Percentiles rank a stretch among this genome's conserved stretches.
Conservation (phyloP, 495 filamentous ascomycete genomes). For the Saxophila tyrrhenica region DNA sequence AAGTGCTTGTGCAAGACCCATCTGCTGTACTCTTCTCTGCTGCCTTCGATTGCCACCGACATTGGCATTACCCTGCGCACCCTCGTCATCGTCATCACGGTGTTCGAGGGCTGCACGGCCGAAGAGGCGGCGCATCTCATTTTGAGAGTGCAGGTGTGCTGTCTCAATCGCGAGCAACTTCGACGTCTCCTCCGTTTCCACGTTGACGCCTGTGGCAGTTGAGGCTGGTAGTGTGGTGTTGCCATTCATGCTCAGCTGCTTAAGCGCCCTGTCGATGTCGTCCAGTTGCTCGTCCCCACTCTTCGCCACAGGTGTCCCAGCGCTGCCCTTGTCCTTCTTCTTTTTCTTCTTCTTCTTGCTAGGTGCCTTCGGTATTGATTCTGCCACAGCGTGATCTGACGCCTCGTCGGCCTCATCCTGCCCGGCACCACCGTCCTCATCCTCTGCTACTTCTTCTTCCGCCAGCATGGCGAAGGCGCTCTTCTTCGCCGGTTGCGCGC, state of each 20-base stretch:
- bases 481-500: conserved; percentile 31
- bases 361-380: conserved; percentile 4
- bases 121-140: conserved; percentile 92
- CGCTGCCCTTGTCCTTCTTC: conserved; percentile 35
- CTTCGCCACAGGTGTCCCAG: conserved; percentile 17
- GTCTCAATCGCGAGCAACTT: conserved; percentile 65
- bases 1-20: conserved; percentile 61
- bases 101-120: conserved; percentile 65
- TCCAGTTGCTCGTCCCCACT: conserved; percentile 37
- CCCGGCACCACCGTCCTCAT: conserved; percentile 8
- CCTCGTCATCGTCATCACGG: conserved; percentile 40
- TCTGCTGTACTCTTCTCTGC: conserved; percentile 28
- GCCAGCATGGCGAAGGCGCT: conserved; percentile 42
- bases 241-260: conserved; percentile 39
- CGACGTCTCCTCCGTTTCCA: conserved; percentile 34
- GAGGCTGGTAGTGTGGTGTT: conserved; percentile 25
- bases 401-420: neutral
- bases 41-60: conserved; percentile 41
- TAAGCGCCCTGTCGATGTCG: conserved; percentile 74
- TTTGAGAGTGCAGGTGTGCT: conserved; percentile 68
- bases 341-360: conserved; percentile 37
- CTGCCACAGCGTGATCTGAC: neutral
- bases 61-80: conserved; percentile 36
- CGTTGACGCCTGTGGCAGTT: conserved; percentile 19
- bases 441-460: conserved; percentile 28